Evolutionary conservation across 225 moss, liverwort and hornwort genomes (phyloP).

Genomic region (Pseudisothecium myosuroides): DNA sequence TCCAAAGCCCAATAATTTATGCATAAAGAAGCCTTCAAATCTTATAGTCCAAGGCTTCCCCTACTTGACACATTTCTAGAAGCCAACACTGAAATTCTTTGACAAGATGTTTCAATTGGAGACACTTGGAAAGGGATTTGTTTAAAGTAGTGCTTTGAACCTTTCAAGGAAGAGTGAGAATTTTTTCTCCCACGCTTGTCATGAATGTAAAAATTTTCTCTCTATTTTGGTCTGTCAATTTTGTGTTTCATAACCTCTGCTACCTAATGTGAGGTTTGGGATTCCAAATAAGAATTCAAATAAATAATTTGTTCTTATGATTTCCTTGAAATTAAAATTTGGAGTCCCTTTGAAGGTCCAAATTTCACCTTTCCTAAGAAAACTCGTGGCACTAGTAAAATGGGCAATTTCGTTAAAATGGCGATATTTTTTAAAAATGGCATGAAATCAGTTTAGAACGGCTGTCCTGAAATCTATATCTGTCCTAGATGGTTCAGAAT

Average conservation of each 20-base stretch:
- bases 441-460: too few species aligned
- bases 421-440: too few species aligned
- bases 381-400: too few species aligned
- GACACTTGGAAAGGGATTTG: too few species aligned
- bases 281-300: neutral
- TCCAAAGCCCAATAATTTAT: fast-evolving
- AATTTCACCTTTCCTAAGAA: neutral
- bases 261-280: too few species aligned
- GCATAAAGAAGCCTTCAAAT: neutral
- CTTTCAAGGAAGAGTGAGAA: neutral
- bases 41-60: neutral
- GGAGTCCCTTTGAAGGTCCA: neutral
- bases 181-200: neutral
- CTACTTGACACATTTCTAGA: neutral
- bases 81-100: neutral
- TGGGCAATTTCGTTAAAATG: too few species aligned
- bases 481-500: too few species aligned
- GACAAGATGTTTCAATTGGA: neutral
- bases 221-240: neutral
- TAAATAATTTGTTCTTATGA: neutral
- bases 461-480: too few species aligned
- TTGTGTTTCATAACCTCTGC: neutral
- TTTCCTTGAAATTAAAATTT: too few species aligned
- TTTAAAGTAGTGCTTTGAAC: neutral
- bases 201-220: fast-evolving